Base-by-base conservation (phyloP, 768 basidiomycete species). In the Lepiota venenata region DNA sequence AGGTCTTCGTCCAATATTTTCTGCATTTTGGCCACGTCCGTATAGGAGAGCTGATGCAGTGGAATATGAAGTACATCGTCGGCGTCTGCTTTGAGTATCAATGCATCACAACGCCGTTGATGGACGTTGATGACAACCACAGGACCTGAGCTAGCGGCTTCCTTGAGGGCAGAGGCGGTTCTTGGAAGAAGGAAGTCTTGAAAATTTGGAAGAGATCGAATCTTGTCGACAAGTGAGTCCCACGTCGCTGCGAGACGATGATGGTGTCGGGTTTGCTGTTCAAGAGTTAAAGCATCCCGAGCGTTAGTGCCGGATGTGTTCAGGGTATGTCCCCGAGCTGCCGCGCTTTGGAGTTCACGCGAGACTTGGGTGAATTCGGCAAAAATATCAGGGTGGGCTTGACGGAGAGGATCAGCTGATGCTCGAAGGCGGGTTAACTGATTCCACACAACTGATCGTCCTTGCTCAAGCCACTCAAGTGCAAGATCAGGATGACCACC, bases 101-200 rank as follows among this genome's bases (percentile, higher is more conserved):
- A 42, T 1, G 62, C 62, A 56, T 66, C 61, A 43, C 66, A 68
- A n/a, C 59, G 41, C 12, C 45, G 40, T 9, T 43, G 35, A 39
- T 61, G 40, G 5, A 62, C 46, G 49, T 61, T 63, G 46, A 66
- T 46, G 16, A 61, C 42, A 18, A 68, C 60, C 21, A 68, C 54
- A 35, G 52, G 41, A 16, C 65, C 61, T 36, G 39, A 27, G 11
- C 38, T 44, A 14, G 61, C 60, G 10, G 60, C 40, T n/a, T 49
- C 29, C 16, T 42, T 56, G 11, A 58, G 25, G 10, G 56, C 44
- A 7, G 48, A 25, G 4, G 53, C 49, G 14, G 12, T 46, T 15
- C 43, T 18, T 22, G 65, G 63, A 8, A 35, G 49, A 10, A 68
- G 46, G 41, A 68, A 68, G 44, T 56, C 52, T 35, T 60, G 46